phyloP scores from a whole-genome alignment of 78 protist genomes.

The Paratrimastix pyriformis region DNA sequence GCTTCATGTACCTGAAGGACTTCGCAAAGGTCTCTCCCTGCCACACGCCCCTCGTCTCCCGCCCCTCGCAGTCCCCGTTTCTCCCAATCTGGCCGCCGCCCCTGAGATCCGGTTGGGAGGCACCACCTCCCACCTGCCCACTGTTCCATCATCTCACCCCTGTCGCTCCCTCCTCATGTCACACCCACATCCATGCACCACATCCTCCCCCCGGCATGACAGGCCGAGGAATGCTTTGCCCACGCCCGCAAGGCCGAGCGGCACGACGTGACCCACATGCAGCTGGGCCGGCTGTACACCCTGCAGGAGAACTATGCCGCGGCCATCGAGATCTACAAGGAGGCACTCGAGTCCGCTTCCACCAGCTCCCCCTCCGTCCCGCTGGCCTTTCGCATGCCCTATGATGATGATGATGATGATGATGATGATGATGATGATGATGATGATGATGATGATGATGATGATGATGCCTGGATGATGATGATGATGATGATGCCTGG shows the following conservation, averaged over 20 bases:
- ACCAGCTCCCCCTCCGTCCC: neutral
- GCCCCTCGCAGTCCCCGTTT: neutral
- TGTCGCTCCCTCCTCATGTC: neutral
- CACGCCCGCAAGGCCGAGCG: conserved; percentile 29
- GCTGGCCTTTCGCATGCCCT: neutral
- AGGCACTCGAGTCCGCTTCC: conserved; percentile 39
- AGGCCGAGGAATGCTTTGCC: conserved; percentile 40
- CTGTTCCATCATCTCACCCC: neutral
- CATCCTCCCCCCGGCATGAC: no score
- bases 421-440: no score
- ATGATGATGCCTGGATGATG: no score
- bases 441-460: no score
- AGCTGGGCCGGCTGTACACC: conserved; percentile 35
- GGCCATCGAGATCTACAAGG: conserved; percentile 32
- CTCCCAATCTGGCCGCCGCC: neutral
- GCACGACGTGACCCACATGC: conserved; percentile 55
- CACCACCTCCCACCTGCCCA: neutral
- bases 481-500: no score
- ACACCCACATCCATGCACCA: no score
- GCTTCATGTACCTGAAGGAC: conserved; percentile 36
- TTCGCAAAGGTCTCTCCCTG: neutral
- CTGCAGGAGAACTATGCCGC: conserved; percentile 27
- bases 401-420: neutral
- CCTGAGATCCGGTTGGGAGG: no score
- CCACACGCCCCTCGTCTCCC: neutral